Percentiles rank a stretch among this genome's conserved stretches.
These are phyloP conservation scores for Scortechinia acanthostroma DNA, from an alignment of 2,329 filamentous ascomycete genomes.

Conservation along the genomic window DNA sequence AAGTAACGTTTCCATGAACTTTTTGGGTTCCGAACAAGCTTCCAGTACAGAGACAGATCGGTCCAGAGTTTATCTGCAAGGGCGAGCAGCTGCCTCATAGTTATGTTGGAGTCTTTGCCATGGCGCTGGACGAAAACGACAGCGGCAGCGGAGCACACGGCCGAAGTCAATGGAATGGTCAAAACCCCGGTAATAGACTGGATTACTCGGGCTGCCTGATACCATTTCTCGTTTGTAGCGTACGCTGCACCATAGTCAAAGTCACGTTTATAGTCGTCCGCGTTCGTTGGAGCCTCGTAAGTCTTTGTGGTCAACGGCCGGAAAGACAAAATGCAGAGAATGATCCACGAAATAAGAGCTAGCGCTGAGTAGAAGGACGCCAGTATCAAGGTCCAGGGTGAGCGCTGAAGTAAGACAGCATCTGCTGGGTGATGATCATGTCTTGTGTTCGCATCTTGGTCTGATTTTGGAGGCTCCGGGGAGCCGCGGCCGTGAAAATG, in stretches of 20 bases:
- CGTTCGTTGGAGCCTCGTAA: too few relatives aligned
- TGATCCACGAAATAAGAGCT: background rate
- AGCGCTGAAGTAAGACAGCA: too few relatives aligned
- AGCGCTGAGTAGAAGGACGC: too few relatives aligned
- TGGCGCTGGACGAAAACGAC: conserved; percentile 13
- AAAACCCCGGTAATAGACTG: conserved; percentile 10
- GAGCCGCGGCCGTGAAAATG: too few relatives aligned
- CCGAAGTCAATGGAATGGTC: conserved; percentile 11
- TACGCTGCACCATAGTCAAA: background rate
- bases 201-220: conserved; percentile 9
- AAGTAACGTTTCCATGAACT: conserved; percentile 10
- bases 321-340: background rate
- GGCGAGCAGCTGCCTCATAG: conserved; percentile 10
- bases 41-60: conserved; percentile 5
- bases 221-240: conserved; percentile 6
- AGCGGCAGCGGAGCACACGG: conserved; percentile 12
- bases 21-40: background rate
- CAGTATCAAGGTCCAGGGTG: too few relatives aligned
- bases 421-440: too few relatives aligned
- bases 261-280: too few relatives aligned
- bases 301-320: background rate
- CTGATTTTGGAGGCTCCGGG: too few relatives aligned
- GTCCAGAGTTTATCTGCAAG: conserved; percentile 13
- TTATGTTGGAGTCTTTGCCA: conserved; percentile 6
- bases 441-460: too few relatives aligned